Evolutionary conservation across 495 filamentous ascomycete genomes (phyloP).

Genomic region (Apodospora peruviana): DNA sequence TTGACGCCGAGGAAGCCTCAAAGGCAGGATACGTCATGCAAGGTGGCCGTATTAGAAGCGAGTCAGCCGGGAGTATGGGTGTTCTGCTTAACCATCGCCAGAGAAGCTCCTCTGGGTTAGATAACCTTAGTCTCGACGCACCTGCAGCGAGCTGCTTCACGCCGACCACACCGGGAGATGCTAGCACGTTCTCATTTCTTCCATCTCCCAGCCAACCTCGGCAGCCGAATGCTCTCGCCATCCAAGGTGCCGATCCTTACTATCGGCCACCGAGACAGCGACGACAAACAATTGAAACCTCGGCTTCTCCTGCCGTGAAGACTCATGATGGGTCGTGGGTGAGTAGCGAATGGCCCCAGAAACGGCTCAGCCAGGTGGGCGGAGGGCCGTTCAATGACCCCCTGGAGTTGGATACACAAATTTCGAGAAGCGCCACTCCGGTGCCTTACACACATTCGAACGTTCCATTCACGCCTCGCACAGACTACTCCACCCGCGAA

Average conservation of each 20-base stretch:
- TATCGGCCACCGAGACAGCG: slow-evolving; percentile 77
- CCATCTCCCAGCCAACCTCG: slow-evolving; percentile 45
- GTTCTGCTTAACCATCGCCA: slow-evolving; percentile 50
- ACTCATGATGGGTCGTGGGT: slow-evolving; percentile 39
- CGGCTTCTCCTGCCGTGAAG: slow-evolving; percentile 32
- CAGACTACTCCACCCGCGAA: slow-evolving; percentile 88
- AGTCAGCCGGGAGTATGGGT: slow-evolving; percentile 74
- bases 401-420: slow-evolving; percentile 34
- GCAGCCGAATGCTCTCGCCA: slow-evolving; percentile 36
- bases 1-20: slow-evolving; percentile 56
- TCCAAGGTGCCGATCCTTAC: slow-evolving; percentile 63
- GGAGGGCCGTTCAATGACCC: slow-evolving; percentile 22
- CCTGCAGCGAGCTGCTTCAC: slow-evolving; percentile 51
- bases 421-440: slow-evolving; percentile 36
- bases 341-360: slow-evolving; percentile 48
- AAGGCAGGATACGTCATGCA: slow-evolving; percentile 59
- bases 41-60: slow-evolving; percentile 66
- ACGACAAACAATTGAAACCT: slow-evolving; percentile 50
- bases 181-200: slow-evolving; percentile 64
- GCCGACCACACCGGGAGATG: slow-evolving; percentile 61
- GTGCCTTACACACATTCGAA: slow-evolving; percentile 23
- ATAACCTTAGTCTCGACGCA: slow-evolving; percentile 36
- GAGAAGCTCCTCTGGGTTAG: slow-evolving; percentile 40
- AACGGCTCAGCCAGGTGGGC: slow-evolving; percentile 32
- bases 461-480: slow-evolving; percentile 39